phyloP scores from a whole-genome alignment of 2,329 filamentous ascomycete species.

The Talaromyces amestolkiae region DNA sequence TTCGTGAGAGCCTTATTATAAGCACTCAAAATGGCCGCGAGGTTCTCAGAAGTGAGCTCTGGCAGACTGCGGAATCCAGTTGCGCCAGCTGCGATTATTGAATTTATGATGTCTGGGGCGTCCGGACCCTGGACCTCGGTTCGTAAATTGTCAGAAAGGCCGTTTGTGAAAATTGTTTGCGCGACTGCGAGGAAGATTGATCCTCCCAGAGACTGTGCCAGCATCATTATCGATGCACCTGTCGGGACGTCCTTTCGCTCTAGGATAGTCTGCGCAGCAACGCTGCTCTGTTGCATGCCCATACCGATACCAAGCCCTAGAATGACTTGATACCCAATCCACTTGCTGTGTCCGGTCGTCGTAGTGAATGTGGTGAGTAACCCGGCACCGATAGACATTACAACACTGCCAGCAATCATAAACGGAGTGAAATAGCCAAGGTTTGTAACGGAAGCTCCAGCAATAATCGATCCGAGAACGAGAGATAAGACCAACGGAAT shows the following conservation, averaged over 20 bases:
- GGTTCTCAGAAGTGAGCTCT: not conserved
- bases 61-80: slow-evolving; percentile 25
- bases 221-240: slow-evolving; percentile 37
- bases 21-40: slow-evolving; percentile 13
- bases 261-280: slow-evolving; percentile 37
- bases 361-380: slow-evolving; percentile 37
- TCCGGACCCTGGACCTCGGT: slow-evolving; percentile 22
- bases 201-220: slow-evolving; percentile 39
- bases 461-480: slow-evolving; percentile 28
- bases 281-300: slow-evolving; percentile 37
- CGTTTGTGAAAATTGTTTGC: slow-evolving; percentile 41
- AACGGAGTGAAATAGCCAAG: slow-evolving; percentile 43
- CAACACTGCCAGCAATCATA: slow-evolving; percentile 33
- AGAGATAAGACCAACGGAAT: slow-evolving; percentile 39
- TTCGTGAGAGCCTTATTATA: slow-evolving; percentile 18
- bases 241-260: slow-evolving; percentile 33
- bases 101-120: slow-evolving; percentile 26
- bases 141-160: slow-evolving; percentile 29
- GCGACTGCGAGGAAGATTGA: slow-evolving; percentile 38
- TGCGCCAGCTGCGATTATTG: slow-evolving; percentile 36
- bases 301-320: slow-evolving; percentile 37
- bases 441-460: slow-evolving; percentile 31
- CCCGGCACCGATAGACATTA: slow-evolving; percentile 36
- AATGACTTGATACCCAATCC: slow-evolving; percentile 42
- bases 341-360: slow-evolving; percentile 31